phyloP scores from a whole-genome alignment of 2,329 filamentous ascomycete genomes.

The Arthrinium phaeospermum region DNA sequence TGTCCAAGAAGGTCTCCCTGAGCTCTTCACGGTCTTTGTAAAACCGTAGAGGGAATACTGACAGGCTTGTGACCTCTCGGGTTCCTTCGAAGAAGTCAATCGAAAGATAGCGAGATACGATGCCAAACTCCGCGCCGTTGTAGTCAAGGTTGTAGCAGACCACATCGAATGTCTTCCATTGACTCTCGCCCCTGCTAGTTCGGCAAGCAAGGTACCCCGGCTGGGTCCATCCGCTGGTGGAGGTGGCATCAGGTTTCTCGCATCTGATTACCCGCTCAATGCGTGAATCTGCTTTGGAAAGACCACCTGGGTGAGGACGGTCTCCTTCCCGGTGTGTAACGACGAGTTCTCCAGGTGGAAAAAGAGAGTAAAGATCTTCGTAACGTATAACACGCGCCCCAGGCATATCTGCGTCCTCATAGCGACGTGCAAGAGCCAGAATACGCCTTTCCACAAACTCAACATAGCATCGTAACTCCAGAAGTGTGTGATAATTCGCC shows the following conservation, averaged over 20 bases:
- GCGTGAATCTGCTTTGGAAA: too few species aligned
- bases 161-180: neutral
- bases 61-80: neutral
- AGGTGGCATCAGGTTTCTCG: neutral
- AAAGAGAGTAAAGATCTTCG: neutral
- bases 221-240: too few species aligned
- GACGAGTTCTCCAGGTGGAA: neutral
- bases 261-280: too few species aligned
- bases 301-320: too few species aligned
- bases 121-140: neutral
- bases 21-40: neutral
- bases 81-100: neutral
- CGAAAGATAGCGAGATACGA: fast-evolving
- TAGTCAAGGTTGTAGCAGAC: neutral
- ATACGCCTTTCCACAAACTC: neutral
- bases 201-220: neutral
- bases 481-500: neutral
- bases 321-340: too few species aligned
- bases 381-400: neutral
- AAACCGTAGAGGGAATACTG: neutral
- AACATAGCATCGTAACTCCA: neutral
- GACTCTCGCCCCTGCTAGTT: too few species aligned
- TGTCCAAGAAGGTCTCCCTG: neutral
- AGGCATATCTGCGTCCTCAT: neutral
- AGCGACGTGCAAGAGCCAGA: neutral